Evolutionary conservation across 129 eudicot species (phyloP).

Genomic region (Arctium minus): DNA sequence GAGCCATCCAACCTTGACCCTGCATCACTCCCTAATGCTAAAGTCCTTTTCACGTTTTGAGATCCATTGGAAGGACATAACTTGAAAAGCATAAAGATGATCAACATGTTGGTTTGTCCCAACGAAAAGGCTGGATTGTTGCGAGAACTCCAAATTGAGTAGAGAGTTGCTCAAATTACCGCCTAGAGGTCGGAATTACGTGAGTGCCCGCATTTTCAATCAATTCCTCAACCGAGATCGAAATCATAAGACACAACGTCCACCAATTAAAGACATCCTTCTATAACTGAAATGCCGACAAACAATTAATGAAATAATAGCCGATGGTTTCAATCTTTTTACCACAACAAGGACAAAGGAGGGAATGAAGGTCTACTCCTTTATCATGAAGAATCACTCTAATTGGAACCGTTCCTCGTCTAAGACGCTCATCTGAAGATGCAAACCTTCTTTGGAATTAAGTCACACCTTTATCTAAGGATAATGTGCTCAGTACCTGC

Average conservation of each 20-base stretch:
- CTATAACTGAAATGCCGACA: too few species aligned
- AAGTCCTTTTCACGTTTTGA: not conserved
- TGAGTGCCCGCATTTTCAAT: not conserved
- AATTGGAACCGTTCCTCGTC: not conserved
- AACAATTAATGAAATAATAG: not conserved
- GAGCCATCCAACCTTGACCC: too few species aligned
- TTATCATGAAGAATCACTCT: not conserved
- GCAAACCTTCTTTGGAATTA: not conserved
- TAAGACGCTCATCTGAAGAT: not conserved
- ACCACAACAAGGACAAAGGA: too few species aligned
- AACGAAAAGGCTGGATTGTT: not conserved
- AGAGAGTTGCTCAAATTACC: not conserved
- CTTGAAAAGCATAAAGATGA: not conserved
- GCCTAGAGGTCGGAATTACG: not conserved
- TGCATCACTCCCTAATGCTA: not conserved
- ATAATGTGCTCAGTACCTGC: too few species aligned
- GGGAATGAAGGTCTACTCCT: not conserved
- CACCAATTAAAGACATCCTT: not conserved
- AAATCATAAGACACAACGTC: not conserved
- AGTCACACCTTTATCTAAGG: not conserved
- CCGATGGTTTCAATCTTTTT: not conserved
- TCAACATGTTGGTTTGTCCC: not conserved
- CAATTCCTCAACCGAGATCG: not conserved
- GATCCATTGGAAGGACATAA: too few species aligned
- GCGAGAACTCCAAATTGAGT: not conserved